A percentile compares a stretch with the other conserved stretches of the same genome.
Conservation (phyloP, 2,329 filamentous ascomycete genomes). For the Penicillium sp. region DNA sequence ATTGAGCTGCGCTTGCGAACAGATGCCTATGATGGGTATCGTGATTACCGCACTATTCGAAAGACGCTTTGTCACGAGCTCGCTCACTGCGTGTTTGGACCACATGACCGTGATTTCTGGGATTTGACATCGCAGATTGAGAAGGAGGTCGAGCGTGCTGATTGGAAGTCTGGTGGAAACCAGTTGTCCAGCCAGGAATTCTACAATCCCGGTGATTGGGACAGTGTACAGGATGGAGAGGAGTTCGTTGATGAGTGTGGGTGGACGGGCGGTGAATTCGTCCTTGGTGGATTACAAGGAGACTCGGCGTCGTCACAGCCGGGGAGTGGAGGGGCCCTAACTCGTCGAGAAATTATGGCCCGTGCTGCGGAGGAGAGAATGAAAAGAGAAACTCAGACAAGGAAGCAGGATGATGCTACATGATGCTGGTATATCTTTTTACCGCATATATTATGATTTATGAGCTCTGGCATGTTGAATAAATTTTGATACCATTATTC, state of each 20-base stretch:
- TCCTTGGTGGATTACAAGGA: conserved; percentile 60
- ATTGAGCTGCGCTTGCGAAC: conserved; percentile 91
- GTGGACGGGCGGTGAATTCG: conserved; percentile 78
- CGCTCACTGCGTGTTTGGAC: conserved; percentile 83
- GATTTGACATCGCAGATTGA: conserved; percentile 84
- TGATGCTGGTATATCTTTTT: conserved; percentile 5
- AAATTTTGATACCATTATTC: conserved; percentile 1
- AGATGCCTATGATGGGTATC: conserved; percentile 89
- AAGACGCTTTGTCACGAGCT: conserved; percentile 94
- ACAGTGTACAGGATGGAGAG: conserved; percentile 51
- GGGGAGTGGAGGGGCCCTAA: conserved; percentile 45
- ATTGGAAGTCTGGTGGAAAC: conserved; percentile 73
- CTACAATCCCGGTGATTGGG: conserved; percentile 60
- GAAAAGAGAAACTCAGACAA: conserved; percentile 51
- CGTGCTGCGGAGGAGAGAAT: conserved; percentile 70
- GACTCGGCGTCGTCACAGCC: conserved; percentile 39
- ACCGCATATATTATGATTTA: conserved; percentile 5
- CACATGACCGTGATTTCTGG: conserved; percentile 89
- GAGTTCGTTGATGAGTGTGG: conserved; percentile 68
- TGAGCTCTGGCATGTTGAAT: not conserved
- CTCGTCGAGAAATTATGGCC: conserved; percentile 72
- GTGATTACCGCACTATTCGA: conserved; percentile 88
- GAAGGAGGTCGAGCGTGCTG: conserved; percentile 75
- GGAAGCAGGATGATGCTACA: conserved; percentile 28
- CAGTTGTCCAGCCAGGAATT: conserved; percentile 61